phyloP scores from a whole-genome alignment of 2,329 filamentous ascomycete genomes.

The Monosporascus sp. region DNA sequence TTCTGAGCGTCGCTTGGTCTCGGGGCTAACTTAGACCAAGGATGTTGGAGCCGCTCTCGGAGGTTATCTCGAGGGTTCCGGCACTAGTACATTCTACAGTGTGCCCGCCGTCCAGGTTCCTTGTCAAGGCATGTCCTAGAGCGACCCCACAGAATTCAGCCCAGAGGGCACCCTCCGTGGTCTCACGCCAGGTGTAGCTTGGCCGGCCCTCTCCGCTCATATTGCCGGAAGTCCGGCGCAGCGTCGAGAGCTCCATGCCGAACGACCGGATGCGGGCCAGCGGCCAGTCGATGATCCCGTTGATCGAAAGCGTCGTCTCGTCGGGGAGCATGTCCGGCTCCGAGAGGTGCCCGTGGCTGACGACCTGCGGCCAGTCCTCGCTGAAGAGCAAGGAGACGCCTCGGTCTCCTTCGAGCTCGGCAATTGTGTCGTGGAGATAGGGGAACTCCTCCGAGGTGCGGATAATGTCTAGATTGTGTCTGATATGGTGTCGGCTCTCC shows the following conservation, averaged over 20 bases:
- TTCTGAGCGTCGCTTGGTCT: neutral
- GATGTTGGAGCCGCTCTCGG: neutral
- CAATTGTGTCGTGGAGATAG: neutral
- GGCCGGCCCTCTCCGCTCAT: neutral
- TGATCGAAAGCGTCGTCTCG: constrained; percentile 19
- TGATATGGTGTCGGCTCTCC: neutral
- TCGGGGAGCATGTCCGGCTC: constrained; percentile 26
- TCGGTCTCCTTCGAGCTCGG: neutral
- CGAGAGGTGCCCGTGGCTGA: constrained; percentile 22
- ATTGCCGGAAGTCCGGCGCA: constrained; percentile 1
- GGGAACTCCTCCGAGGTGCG: neutral
- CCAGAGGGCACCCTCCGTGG: neutral
- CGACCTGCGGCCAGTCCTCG: constrained; percentile 11
- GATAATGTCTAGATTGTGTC: neutral
- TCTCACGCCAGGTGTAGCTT: neutral
- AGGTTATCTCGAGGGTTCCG: neutral
- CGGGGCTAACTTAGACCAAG: neutral
- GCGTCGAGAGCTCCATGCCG: constrained; percentile 22
- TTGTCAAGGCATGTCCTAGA: neutral
- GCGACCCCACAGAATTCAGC: neutral
- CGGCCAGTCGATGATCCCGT: constrained; percentile 27
- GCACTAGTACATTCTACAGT: neutral
- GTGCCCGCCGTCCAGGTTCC: neutral
- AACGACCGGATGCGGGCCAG: constrained; percentile 23
- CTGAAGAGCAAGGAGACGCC: constrained; percentile 7